These are phyloP conservation scores for Verticillium alfalfae DNA, from an alignment of 2,329 filamentous ascomycete genomes.

Conservation along the genomic window DNA sequence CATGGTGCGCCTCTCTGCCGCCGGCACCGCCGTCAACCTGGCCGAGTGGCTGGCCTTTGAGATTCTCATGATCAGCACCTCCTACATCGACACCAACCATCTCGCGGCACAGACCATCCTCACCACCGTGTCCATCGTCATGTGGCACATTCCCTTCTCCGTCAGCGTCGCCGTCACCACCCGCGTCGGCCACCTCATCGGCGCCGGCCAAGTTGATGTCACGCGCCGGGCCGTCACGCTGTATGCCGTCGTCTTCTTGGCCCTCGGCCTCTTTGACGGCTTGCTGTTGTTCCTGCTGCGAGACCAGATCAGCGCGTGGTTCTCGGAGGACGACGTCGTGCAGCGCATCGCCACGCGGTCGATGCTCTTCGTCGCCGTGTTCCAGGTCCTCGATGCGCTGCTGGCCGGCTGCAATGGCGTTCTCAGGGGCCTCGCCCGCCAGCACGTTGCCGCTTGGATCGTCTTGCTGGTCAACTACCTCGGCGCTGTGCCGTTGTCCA, in stretches of 20 bases:
- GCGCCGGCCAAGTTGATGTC: constrained; percentile 23
- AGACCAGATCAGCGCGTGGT: constrained; percentile 20
- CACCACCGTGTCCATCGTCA: constrained; percentile 31
- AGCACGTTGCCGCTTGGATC: constrained; percentile 28
- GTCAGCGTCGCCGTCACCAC: constrained; percentile 34
- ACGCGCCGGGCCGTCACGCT: constrained; percentile 23
- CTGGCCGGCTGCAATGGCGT: constrained; percentile 29
- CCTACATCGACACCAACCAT: constrained; percentile 34
- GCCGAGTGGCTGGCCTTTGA: constrained; percentile 38
- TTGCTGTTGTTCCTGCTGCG: constrained; percentile 22
- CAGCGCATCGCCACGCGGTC: constrained; percentile 20
- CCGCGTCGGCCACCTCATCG: constrained; percentile 34
- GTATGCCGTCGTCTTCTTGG: constrained; percentile 24
- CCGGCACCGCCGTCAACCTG: constrained; percentile 31
- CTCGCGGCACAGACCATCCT: constrained; percentile 35
- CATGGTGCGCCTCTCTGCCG: constrained; percentile 30
- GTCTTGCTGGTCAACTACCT: constrained; percentile 29
- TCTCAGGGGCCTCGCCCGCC: constrained; percentile 31
- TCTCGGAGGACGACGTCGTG: constrained; percentile 23
- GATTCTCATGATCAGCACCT: constrained; percentile 37
- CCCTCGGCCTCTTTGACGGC: constrained; percentile 26
- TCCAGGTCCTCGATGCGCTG: constrained; percentile 27
- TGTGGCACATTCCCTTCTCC: constrained; percentile 37
- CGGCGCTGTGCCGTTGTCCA: constrained; percentile 28
- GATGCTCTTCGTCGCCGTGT: constrained; percentile 23